Conservation (phyloP, 306 rosid genomes). For the Corylus avellana region DNA sequence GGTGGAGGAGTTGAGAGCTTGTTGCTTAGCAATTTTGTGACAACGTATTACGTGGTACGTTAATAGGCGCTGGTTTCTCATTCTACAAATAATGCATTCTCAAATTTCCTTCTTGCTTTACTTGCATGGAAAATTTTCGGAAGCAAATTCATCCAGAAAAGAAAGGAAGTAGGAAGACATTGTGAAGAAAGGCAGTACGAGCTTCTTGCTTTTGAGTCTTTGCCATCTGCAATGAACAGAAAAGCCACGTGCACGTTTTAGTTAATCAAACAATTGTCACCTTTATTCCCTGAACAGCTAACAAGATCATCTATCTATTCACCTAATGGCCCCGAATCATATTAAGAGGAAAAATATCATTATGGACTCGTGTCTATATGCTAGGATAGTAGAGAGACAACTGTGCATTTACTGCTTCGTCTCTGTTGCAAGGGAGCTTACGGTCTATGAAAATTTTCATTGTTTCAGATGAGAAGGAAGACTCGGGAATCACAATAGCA, state of each 20-base stretch:
- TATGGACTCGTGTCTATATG: not conserved
- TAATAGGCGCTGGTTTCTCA: slow-evolving; percentile 28
- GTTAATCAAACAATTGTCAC: slow-evolving; percentile 3
- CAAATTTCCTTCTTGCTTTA: not conserved
- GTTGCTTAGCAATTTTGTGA: slow-evolving; percentile 14
- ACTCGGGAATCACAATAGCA: no score
- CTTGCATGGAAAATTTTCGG: not conserved
- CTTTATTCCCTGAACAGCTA: not conserved
- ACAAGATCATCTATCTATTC: not conserved
- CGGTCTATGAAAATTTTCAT: not conserved
- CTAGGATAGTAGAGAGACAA: not conserved
- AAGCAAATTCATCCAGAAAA: not conserved
- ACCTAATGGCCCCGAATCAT: not conserved
- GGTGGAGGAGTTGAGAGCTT: slow-evolving; percentile 30
- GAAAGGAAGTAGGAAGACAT: not conserved
- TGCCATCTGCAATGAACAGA: slow-evolving; percentile 73
- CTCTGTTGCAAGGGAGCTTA: not conserved
- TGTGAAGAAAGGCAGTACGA: slow-evolving; percentile 43
- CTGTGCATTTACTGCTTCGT: not conserved
- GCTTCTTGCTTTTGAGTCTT: slow-evolving; percentile 97
- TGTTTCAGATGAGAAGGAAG: no score
- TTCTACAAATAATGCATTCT: not conserved
- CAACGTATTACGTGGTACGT: slow-evolving; percentile 20
- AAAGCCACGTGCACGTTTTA: not conserved
- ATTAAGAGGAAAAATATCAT: not conserved